Evolutionary conservation across 495 filamentous ascomycete genomes (phyloP).

Genomic region (Daldinia grandis): DNA sequence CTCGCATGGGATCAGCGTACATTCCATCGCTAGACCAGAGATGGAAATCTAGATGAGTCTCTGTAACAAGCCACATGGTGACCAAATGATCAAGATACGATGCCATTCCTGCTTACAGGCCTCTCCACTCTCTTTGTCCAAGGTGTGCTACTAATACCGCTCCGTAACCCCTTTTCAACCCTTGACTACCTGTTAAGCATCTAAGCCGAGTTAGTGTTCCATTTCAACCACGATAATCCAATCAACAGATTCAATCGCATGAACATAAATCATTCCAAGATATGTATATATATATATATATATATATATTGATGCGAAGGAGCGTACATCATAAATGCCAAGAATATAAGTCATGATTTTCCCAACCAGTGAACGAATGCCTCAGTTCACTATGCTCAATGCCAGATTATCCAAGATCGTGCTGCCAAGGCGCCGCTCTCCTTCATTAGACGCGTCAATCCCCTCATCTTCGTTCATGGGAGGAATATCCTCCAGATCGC

Average conservation of each 20-base stretch:
- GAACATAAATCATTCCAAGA: not conserved
- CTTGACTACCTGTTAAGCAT: not conserved
- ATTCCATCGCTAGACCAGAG: too few species aligned
- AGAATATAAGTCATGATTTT: not conserved
- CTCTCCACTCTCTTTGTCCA: too few species aligned
- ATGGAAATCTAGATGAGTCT: too few species aligned
- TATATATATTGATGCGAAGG: not conserved
- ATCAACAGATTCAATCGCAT: too few species aligned
- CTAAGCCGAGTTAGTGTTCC: not conserved
- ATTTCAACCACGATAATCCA: not conserved
- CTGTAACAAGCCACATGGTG: too few species aligned
- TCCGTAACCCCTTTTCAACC: too few species aligned
- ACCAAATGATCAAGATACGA: too few species aligned
- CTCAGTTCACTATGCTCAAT: not conserved
- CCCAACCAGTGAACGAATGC: constrained; percentile 5
- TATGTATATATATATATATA: not conserved
- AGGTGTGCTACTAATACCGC: too few species aligned
- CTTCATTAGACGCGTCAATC: not conserved
- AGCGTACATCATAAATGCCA: not conserved
- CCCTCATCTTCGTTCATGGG: not conserved
- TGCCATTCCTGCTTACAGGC: too few species aligned
- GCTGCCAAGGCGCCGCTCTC: not conserved
- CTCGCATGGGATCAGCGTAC: too few species aligned
- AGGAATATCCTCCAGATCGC: not conserved
- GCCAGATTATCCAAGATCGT: not conserved